Conservation (phyloP, 164 flowering plant genomes). For the Cinnamomum micranthum region DNA sequence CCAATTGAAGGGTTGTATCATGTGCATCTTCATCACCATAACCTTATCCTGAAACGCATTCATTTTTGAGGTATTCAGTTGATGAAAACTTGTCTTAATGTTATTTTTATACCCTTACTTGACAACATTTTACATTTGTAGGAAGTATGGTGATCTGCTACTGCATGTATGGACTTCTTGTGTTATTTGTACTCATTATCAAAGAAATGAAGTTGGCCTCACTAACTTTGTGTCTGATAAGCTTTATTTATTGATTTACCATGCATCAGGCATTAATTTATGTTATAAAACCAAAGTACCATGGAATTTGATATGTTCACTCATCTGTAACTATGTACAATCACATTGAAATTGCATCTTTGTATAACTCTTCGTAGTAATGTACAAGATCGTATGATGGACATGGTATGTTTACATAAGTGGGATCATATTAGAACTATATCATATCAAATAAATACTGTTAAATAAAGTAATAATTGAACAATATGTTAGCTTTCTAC, state of each 20-base stretch:
- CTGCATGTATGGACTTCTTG: not conserved
- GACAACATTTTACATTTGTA: not conserved
- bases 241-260: too few species aligned
- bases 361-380: too few species aligned
- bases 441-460: not conserved
- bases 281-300: too few species aligned
- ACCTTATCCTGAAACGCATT: not conserved
- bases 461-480: not conserved
- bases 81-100: not conserved
- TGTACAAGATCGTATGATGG: too few species aligned
- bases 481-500: not conserved
- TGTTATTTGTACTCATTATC: not conserved
- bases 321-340: too few species aligned
- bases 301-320: too few species aligned
- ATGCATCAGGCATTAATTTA: too few species aligned
- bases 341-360: too few species aligned
- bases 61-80: not conserved
- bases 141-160: not conserved
- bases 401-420: not conserved
- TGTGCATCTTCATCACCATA: too few species aligned
- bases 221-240: too few species aligned
- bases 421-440: not conserved
- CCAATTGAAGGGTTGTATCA: slow-evolving; percentile 12
- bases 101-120: not conserved
- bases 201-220: not conserved